phyloP scores from a whole-genome alignment of 164 flowering plant species.

The Stephania cephalantha region DNA sequence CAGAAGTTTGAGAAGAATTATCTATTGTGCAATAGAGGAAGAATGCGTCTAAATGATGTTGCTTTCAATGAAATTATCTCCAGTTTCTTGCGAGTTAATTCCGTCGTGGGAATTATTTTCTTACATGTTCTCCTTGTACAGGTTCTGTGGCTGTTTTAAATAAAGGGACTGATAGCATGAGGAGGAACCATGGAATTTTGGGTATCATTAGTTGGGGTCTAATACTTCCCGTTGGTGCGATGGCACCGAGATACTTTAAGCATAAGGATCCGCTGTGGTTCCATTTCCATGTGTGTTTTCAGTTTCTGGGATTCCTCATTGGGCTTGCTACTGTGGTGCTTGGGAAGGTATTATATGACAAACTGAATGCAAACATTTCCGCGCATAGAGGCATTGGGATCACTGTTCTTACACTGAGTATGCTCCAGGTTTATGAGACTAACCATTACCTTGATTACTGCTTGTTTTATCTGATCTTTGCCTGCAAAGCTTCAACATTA shows the following conservation, averaged over 20 bases:
- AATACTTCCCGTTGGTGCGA: slow-evolving; percentile 75
- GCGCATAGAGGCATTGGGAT: slow-evolving; percentile 70
- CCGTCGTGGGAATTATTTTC: background rate
- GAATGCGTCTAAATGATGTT: too few species aligned
- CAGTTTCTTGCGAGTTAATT: background rate
- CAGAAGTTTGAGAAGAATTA: too few species aligned
- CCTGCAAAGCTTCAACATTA: background rate
- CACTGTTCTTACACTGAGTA: slow-evolving; percentile 45
- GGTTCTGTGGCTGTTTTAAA: slow-evolving; percentile 16
- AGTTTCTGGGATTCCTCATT: slow-evolving; percentile 56
- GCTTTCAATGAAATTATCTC: background rate
- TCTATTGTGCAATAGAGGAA: too few species aligned
- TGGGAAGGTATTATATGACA: slow-evolving; percentile 42
- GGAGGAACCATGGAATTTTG: slow-evolving; percentile 58
- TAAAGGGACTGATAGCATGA: slow-evolving; percentile 9
- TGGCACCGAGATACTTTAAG: slow-evolving; percentile 63
- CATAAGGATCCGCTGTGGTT: slow-evolving; percentile 76
- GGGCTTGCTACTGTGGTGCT: slow-evolving; percentile 49
- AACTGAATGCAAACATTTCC: slow-evolving; percentile 27
- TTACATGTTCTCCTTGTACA: slow-evolving; percentile 19
- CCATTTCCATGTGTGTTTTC: slow-evolving; percentile 62
- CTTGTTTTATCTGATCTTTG: background rate
- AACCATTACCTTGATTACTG: background rate
- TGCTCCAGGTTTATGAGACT: slow-evolving; percentile 60
- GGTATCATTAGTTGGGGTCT: slow-evolving; percentile 76